Conservation (phyloP, 202 grass and related monocot species). For the Musa balbisiana region DNA sequence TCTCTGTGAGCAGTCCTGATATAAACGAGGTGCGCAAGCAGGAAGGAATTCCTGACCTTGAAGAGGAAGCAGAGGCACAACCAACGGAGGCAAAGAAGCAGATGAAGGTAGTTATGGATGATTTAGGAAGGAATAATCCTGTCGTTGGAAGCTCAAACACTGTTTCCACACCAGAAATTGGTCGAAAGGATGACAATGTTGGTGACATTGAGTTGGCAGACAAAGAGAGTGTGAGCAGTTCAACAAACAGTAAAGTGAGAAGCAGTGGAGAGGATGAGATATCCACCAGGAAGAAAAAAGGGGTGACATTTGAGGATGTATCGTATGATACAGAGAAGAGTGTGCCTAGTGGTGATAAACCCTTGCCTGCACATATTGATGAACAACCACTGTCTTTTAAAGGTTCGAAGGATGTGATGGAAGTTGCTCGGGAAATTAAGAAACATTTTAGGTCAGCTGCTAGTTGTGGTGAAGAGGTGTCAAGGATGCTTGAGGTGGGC, state of each 20-base stretch:
- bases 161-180: not conserved
- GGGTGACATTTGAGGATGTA: constrained; percentile 42
- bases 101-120: not conserved
- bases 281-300: constrained; percentile 50
- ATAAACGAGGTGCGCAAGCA: constrained; percentile 48
- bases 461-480: constrained; percentile 44
- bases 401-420: constrained; percentile 36
- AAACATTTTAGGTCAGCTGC: constrained; percentile 38
- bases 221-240: constrained; percentile 12
- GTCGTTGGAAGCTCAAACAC: not conserved
- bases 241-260: not conserved
- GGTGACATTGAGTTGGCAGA: not conserved
- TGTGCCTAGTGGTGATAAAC: constrained; percentile 28
- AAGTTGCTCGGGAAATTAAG: constrained; percentile 54
- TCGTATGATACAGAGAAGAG: constrained; percentile 5
- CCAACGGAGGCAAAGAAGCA: not conserved
- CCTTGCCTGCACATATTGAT: constrained; percentile 17
- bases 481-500: constrained; percentile 61
- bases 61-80: constrained; percentile 52
- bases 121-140: not conserved
- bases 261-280: constrained; percentile 12
- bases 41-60: constrained; percentile 94
- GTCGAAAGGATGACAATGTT: not conserved
- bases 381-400: constrained; percentile 27
- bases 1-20: constrained; percentile 44